Evolutionary conservation across 345 rosid genomes (phyloP).

Genomic region (Hibiscus syriacus): DNA sequence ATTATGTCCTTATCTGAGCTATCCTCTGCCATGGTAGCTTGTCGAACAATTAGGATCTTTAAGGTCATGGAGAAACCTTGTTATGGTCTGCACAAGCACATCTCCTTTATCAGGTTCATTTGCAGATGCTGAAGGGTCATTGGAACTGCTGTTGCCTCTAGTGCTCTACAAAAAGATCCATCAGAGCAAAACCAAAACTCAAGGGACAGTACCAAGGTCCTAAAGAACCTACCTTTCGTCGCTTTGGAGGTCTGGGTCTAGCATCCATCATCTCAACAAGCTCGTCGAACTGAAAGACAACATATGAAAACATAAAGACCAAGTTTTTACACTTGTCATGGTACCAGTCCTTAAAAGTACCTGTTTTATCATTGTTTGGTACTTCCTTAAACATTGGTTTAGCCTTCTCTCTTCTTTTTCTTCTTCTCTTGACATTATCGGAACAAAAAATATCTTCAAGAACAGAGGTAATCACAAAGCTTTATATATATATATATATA

Average conservation of each 20-base stretch:
- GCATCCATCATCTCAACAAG: constrained; percentile 13
- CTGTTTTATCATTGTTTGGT: constrained; percentile 28
- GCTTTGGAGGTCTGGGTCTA: constrained; percentile 5
- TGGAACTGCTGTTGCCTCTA: not conserved
- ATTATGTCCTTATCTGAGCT: not conserved
- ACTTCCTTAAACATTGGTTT: constrained; percentile 25
- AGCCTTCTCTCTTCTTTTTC: constrained; percentile 28
- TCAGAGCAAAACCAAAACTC: not conserved
- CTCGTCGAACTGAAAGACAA: constrained; percentile 7
- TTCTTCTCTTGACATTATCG: constrained; percentile 15
- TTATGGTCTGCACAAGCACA: constrained; percentile 9
- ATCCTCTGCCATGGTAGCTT: not conserved
- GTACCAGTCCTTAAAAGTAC: constrained; percentile 9
- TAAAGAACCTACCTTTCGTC: constrained; percentile 7
- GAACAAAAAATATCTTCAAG: not conserved
- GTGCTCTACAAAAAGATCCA: not conserved
- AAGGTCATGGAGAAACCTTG: constrained; percentile 15
- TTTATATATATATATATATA: not conserved
- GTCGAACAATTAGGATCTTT: constrained; percentile 9
- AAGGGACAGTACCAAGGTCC: not conserved
- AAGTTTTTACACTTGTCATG: not conserved
- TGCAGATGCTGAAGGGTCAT: not conserved
- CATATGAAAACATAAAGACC: too few species aligned
- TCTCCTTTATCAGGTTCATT: not conserved
- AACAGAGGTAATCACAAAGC: not conserved